Percentiles rank a stretch among this genome's conserved stretches.
Conservation (phyloP, 352 stramenopile genomes). For the Phytophthora ohioensis region DNA sequence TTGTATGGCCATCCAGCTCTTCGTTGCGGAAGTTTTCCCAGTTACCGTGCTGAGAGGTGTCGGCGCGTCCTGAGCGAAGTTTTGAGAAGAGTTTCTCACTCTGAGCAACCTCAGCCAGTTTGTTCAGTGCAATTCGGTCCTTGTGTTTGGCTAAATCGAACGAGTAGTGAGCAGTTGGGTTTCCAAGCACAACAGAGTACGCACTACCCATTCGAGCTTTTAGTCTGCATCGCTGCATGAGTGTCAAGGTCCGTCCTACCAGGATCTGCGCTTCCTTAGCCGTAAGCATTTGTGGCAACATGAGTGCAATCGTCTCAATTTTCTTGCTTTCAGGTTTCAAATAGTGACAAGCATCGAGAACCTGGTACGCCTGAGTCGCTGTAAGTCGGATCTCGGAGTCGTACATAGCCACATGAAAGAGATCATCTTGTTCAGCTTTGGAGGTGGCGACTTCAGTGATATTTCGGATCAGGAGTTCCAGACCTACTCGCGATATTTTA, state of each 20-base stretch:
- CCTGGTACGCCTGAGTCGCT: constrained; percentile 75
- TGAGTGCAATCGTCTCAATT: constrained; percentile 72
- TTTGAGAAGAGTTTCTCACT: constrained; percentile 84
- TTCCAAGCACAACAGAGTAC: constrained; percentile 86
- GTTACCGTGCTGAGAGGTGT: constrained; percentile 91
- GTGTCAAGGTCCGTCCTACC: constrained; percentile 67
- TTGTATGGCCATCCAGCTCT: constrained; percentile 71
- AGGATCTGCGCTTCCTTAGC: constrained; percentile 78
- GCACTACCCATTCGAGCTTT: constrained; percentile 85
- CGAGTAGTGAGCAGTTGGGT: constrained; percentile 84
- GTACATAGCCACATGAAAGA: constrained; percentile 80
- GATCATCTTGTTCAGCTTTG: constrained; percentile 76
- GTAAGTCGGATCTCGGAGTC: constrained; percentile 87
- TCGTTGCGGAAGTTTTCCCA: constrained; percentile 95
- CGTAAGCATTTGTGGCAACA: constrained; percentile 89
- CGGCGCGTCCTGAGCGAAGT: constrained; percentile 53
- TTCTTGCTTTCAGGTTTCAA: constrained; percentile 61
- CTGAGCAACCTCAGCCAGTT: constrained; percentile 88
- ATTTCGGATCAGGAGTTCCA: constrained; percentile 81
- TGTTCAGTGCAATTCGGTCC: constrained; percentile 75
- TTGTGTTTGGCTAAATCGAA: constrained; percentile 83
- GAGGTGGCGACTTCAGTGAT: constrained; percentile 59
- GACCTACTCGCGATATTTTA: constrained; percentile 71
- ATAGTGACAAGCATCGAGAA: constrained; percentile 82
- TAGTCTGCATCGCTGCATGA: constrained; percentile 78